Conservation (phyloP, 345 rosid genomes). For the Rubroshorea leprosula region DNA sequence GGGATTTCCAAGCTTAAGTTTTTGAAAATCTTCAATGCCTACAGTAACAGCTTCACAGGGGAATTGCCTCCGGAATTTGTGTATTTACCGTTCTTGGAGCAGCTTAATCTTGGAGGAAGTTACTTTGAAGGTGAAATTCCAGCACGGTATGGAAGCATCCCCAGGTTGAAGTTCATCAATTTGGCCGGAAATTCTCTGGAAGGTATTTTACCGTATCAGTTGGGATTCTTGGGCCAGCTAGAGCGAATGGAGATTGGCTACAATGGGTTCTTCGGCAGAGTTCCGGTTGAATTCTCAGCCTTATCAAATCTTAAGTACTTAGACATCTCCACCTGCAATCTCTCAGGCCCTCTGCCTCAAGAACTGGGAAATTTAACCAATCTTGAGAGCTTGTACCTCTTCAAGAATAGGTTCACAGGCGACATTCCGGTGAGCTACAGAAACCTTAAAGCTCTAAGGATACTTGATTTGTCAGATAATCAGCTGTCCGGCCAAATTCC, state of each 20-base stretch:
- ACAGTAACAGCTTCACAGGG: constrained; percentile 76
- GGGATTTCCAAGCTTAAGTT: constrained; percentile 76
- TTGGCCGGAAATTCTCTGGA: constrained; percentile 66
- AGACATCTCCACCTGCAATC: constrained; percentile 55
- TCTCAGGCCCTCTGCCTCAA: constrained; percentile 57
- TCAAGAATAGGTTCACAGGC: constrained; percentile 50
- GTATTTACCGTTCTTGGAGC: constrained; percentile 52
- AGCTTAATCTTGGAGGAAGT: constrained; percentile 93
- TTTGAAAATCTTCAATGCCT: constrained; percentile 59
- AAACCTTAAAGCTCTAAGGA: constrained; percentile 39
- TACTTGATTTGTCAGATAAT: constrained; percentile 68
- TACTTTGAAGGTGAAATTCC: constrained; percentile 85
- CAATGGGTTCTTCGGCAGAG: constrained; percentile 46
- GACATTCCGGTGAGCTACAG: constrained; percentile 62
- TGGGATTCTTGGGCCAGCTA: constrained; percentile 55
- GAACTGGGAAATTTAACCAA: constrained; percentile 60
- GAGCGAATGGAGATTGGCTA: constrained; percentile 83
- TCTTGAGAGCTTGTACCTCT: constrained; percentile 51
- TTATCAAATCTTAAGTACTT: constrained; percentile 57
- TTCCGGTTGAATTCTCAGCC: constrained; percentile 52
- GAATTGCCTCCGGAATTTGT: constrained; percentile 50
- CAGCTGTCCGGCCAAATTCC: constrained; percentile 69
- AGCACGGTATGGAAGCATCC: constrained; percentile 45
- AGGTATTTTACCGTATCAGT: constrained; percentile 57
- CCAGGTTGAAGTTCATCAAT: constrained; percentile 42